Evolutionary conservation across 192 early-diverging fungal genomes (phyloP), one percentile per base, ranked within the genome.

Genomic region (Oehlia diaphana): DNA sequence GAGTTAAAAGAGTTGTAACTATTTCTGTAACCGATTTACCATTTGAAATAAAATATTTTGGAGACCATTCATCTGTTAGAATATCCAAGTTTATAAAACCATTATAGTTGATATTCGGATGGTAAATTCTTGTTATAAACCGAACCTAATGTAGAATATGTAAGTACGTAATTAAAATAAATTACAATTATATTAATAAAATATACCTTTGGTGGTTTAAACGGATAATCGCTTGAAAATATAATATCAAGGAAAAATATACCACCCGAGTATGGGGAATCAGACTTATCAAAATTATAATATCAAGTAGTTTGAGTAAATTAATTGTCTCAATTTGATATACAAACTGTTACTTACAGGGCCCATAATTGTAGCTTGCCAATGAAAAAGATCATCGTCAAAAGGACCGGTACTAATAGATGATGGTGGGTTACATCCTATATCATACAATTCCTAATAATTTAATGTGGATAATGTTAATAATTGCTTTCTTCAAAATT

Each of bases 291-390:
- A 21, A 21, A 58, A 12, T 61, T 19, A 44, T 39, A 39, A 39
- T 7, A 39, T 39, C 35, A 35, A 1, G 7, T 39, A 7, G 7
- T 39, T 39, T 7, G 37, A 39, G 0, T 39, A 7, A 39, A 6
- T 39, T 39, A 7, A 7, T 39, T 5, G 37, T 39, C 26, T 26
- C 26, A 26, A 26, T 26, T 26, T 26, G 26, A 26, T 26, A 26
- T 26, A 26, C 26, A 26, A 26, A 26, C 26, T 26, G 26, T 26
- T 26, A 26, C 91, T 83, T 89, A 92, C 94, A 49, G 98, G 98
- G 64, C 98, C 98, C 92, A 99, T 96, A 79, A 99, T 98, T 66
- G 96, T 98, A 28, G 98, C 98, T 86, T 99, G 94, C 94, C 96
- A 98, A 86, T 95, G 94, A 88, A 96, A 95, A 76, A 94, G 26